Conservation (phyloP, 2,329 filamentous ascomycete species). For the Penicillium vulpinum region DNA sequence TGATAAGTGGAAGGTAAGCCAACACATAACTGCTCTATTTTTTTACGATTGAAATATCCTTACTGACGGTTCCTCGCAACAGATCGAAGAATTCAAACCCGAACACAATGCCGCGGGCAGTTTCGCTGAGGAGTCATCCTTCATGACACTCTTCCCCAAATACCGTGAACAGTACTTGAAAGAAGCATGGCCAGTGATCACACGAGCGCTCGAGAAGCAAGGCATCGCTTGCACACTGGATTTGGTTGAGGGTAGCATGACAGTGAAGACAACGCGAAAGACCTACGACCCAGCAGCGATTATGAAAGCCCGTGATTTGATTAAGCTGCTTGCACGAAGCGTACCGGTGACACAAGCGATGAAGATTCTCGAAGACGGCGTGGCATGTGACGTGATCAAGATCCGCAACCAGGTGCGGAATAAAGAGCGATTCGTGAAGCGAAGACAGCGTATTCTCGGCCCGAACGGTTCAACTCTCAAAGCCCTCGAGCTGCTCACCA, state of each 20-base stretch:
- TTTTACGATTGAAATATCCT: not conserved
- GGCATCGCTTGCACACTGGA: slow-evolving; percentile 91
- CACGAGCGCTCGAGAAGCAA: slow-evolving; percentile 78
- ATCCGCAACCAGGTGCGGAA: slow-evolving; percentile 86
- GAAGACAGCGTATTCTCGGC: slow-evolving; percentile 87
- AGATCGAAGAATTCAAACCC: slow-evolving; percentile 79
- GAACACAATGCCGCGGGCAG: slow-evolving; percentile 82
- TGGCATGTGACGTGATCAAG: slow-evolving; percentile 95
- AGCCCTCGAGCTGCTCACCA: slow-evolving; percentile 85
- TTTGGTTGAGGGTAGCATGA: slow-evolving; percentile 94
- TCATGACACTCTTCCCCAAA: slow-evolving; percentile 82
- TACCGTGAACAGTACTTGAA: slow-evolving; percentile 94
- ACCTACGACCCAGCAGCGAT: slow-evolving; percentile 91
- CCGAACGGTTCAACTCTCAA: slow-evolving; percentile 91
- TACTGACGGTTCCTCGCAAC: slow-evolving; percentile 8
- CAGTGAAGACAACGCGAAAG: slow-evolving; percentile 88
- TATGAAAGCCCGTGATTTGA: slow-evolving; percentile 88
- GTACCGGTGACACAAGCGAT: slow-evolving; percentile 71
- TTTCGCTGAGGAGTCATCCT: slow-evolving; percentile 91
- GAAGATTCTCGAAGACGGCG: slow-evolving; percentile 88
- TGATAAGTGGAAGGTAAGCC: slow-evolving; percentile 85
- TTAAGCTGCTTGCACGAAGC: slow-evolving; percentile 86
- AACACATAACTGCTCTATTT: not conserved
- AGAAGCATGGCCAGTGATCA: slow-evolving; percentile 90
- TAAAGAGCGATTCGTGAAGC: slow-evolving; percentile 94